These are phyloP conservation scores for Diaporthe velutina DNA, from an alignment of 2,329 filamentous ascomycete genomes.

Conservation along the genomic window DNA sequence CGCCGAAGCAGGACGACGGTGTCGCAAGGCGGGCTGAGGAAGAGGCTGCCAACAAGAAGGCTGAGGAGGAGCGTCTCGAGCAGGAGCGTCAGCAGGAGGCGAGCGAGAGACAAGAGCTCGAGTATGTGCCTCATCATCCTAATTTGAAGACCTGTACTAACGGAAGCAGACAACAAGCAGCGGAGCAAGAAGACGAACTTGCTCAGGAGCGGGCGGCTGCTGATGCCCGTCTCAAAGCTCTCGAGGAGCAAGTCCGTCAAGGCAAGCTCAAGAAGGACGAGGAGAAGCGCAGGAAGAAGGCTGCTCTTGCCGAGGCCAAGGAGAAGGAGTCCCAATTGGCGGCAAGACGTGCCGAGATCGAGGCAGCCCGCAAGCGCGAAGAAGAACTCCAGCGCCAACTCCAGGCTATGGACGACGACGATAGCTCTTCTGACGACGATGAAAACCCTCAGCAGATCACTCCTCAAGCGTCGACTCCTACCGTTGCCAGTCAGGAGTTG, in stretches of 20 bases:
- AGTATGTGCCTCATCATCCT: slow-evolving; percentile 72
- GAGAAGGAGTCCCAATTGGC: slow-evolving; percentile 89
- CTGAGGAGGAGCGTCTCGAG: slow-evolving; percentile 74
- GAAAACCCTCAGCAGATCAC: slow-evolving; percentile 81
- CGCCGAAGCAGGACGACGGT: slow-evolving; percentile 71
- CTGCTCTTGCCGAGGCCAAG: slow-evolving; percentile 85
- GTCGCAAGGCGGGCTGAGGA: slow-evolving; percentile 70
- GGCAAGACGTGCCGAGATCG: slow-evolving; percentile 89
- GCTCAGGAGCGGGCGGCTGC: slow-evolving; percentile 84
- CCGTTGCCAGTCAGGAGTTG: slow-evolving; percentile 65
- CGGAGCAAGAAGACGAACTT: slow-evolving; percentile 83
- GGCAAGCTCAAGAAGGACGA: slow-evolving; percentile 97
- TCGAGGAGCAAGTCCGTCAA: slow-evolving; percentile 93
- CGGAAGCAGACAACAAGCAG: slow-evolving; percentile 75
- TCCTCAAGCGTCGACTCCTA: slow-evolving; percentile 71
- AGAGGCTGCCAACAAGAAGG: slow-evolving; percentile 67
- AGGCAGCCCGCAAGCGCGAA: slow-evolving; percentile 90
- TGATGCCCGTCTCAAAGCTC: slow-evolving; percentile 84
- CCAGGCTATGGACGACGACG: slow-evolving; percentile 79
- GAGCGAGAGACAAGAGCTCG: slow-evolving; percentile 78
- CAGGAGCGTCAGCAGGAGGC: slow-evolving; percentile 83
- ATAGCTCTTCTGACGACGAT: slow-evolving; percentile 77
- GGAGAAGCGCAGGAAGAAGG: slow-evolving; percentile 93
- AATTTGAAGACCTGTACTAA: slow-evolving; percentile 46
- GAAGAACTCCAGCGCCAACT: slow-evolving; percentile 90